Evolutionary conservation across 805 yeast species (phyloP).

Genomic region (Isabelozyma pseudorhagii): DNA sequence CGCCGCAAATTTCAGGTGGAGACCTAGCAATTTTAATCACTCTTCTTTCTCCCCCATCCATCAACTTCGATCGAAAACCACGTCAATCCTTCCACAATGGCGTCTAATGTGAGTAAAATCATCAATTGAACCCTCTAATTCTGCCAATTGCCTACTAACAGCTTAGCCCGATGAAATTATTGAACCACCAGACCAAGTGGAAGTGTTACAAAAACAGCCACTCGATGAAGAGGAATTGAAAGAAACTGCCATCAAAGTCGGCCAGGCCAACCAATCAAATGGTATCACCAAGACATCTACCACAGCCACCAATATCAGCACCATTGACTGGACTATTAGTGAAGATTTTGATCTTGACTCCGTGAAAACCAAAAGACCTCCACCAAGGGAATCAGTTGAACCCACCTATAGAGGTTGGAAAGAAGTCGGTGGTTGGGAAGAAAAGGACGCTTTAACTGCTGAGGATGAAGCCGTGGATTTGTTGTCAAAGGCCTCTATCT

Average conservation of each 20-base stretch:
- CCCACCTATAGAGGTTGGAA: slow-evolving; percentile 90
- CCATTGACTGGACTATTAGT: slow-evolving; percentile 26
- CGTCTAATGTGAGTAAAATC: slow-evolving; percentile 4
- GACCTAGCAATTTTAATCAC: background rate
- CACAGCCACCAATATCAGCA: slow-evolving; percentile 1
- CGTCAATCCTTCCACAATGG: background rate
- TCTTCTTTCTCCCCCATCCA: background rate
- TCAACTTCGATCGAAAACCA: background rate
- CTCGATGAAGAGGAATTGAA: slow-evolving; percentile 2
- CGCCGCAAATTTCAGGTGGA: slow-evolving; percentile 1
- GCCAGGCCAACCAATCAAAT: background rate
- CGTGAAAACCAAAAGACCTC: slow-evolving; percentile 29
- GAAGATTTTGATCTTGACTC: slow-evolving; percentile 35
- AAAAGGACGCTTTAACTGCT: slow-evolving; percentile 56
- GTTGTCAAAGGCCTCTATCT: slow-evolving; percentile 62
- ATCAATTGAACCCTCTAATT: background rate
- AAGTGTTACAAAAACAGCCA: slow-evolving; percentile 11
- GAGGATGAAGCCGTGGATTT: slow-evolving; percentile 76
- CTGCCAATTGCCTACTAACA: slow-evolving; percentile 10
- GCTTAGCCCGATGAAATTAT: slow-evolving; percentile 31
- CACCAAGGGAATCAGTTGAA: slow-evolving; percentile 50
- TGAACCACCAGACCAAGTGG: slow-evolving; percentile 30
- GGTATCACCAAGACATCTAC: background rate
- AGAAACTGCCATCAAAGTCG: slow-evolving; percentile 2
- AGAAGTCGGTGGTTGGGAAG: slow-evolving; percentile 86